A percentile compares a stretch with the other conserved stretches of the same genome.
Evolutionary conservation across 2,329 filamentous ascomycete genomes (phyloP).

Genomic region (Aureobasidium sp.): DNA sequence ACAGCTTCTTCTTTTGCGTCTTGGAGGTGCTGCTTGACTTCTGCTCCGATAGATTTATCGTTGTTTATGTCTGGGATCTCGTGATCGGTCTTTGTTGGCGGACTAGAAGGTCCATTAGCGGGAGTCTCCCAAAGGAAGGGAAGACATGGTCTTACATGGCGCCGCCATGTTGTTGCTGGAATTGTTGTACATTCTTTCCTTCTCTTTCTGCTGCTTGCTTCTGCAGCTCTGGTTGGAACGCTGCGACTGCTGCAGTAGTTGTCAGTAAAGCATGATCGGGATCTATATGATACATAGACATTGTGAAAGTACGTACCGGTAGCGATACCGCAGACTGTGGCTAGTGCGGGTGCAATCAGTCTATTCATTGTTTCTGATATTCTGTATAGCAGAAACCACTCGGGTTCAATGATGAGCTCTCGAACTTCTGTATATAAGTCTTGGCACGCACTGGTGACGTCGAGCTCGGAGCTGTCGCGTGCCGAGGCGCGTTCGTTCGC

Average conservation of each 20-base stretch:
- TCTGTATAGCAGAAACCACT: neutral
- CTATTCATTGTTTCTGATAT: neutral
- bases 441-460: neutral
- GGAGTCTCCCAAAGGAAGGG: neutral
- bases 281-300: neutral
- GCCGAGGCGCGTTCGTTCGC: neutral
- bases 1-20: neutral
- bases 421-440: neutral
- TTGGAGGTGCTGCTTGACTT: constrained; percentile 1
- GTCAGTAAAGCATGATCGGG: neutral
- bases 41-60: constrained; percentile 9
- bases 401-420: constrained; percentile 3
- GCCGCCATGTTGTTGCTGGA: constrained; percentile 19
- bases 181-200: constrained; percentile 10
- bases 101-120: neutral
- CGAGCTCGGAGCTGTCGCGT: neutral
- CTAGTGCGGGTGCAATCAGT: constrained; percentile 10
- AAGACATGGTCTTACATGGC: neutral
- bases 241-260: constrained; percentile 22
- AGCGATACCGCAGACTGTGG: constrained; percentile 20
- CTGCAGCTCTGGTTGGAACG: constrained; percentile 26
- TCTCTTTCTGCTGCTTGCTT: constrained; percentile 23
- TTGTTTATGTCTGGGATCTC: constrained; percentile 17
- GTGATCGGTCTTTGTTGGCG: neutral
- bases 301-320: constrained; percentile 17